These are phyloP conservation scores for Xylaria longipes DNA, from an alignment of 495 filamentous ascomycete species.

Conservation along the genomic window DNA sequence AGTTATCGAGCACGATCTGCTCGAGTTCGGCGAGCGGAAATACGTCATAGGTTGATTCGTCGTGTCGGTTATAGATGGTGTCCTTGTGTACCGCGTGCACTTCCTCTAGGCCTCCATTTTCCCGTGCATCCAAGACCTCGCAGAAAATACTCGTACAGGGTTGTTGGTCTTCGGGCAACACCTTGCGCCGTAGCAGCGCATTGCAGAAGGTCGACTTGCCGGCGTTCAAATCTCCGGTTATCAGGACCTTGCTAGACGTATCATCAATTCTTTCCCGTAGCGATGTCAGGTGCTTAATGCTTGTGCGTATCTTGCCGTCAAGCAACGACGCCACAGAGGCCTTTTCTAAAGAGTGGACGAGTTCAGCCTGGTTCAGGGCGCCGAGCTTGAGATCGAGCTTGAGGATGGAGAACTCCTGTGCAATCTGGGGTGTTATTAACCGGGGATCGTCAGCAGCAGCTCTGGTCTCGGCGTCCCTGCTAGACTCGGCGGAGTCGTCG, in stretches of 20 bases:
- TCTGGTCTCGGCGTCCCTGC: conserved; percentile 66
- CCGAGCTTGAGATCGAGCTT: conserved; percentile 95
- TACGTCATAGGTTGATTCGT: conserved; percentile 92
- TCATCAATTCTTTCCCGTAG: conserved; percentile 95
- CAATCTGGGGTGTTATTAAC: conserved; percentile 89
- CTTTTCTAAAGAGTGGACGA: conserved; percentile 97
- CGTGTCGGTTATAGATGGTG: conserved; percentile 78
- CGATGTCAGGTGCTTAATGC: conserved; percentile 84
- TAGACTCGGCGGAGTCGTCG: conserved; percentile 71
- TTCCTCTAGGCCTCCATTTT: conserved; percentile 90
- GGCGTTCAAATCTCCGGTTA: conserved; percentile 97
- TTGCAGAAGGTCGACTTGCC: conserved; percentile 99
- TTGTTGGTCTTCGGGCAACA: conserved; percentile 95
- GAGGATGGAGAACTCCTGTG: conserved; percentile 92
- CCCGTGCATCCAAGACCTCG: conserved; percentile 89
- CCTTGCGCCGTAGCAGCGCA: conserved; percentile 86
- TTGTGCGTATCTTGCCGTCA: conserved; percentile 92
- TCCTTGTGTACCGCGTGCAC: conserved; percentile 93
- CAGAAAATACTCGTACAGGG: conserved; percentile 99
- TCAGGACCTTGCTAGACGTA: conserved; percentile 93
- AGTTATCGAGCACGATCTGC: conserved; percentile 86
- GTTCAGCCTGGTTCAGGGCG: conserved; percentile 80
- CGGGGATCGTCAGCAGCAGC: conserved; percentile 68
- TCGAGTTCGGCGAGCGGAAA: conserved; percentile 79
- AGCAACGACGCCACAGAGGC: conserved; percentile 84